Evolutionary conservation across 1,284 basidiomycete species (phyloP).

Genomic region (Boletus mariae): DNA sequence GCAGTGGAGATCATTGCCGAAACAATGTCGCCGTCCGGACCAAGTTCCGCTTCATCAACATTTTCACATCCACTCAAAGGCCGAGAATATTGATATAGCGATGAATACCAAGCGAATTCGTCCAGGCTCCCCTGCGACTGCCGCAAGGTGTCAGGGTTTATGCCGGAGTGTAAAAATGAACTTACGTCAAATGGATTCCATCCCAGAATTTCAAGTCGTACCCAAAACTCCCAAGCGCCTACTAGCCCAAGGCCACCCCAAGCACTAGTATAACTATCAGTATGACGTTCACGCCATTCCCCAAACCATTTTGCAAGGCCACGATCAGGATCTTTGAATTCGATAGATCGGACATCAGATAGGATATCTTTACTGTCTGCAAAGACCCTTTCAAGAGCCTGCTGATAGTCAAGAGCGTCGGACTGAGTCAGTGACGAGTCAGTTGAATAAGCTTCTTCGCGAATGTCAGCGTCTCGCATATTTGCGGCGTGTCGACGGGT

Average conservation of each 20-base stretch:
- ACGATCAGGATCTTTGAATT: conserved; percentile 79
- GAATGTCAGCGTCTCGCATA: conserved; percentile 24
- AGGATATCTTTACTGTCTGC: conserved; percentile 57
- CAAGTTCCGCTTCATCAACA: conserved; percentile 53
- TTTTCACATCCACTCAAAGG: conserved; percentile 46
- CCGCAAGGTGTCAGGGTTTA: conserved; percentile 7
- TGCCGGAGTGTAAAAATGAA: conserved; percentile 8
- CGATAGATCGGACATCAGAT: conserved; percentile 82
- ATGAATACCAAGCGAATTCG: conserved; percentile 79
- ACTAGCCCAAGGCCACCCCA: conserved; percentile 89
- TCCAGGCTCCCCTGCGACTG: conserved; percentile 63
- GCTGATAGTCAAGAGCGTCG: conserved; percentile 68
- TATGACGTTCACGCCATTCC: conserved; percentile 73
- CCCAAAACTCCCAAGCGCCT: conserved; percentile 96
- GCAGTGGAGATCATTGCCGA: conserved; percentile 84
- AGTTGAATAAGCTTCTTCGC: conserved; percentile 84
- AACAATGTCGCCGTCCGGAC: conserved; percentile 84
- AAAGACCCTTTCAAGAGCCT: conserved; percentile 58
- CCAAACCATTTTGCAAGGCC: conserved; percentile 73
- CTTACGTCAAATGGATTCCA: conserved; percentile 86
- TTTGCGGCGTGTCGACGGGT: conserved; percentile 38
- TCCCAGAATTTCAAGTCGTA: conserved; percentile 76
- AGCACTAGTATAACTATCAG: conserved; percentile 82
- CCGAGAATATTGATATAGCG: conserved; percentile 75
- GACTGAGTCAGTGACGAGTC: conserved; percentile 68